A percentile compares a stretch with the other conserved stretches of the same genome.
phyloP scores from a whole-genome alignment of 805 yeast genomes.

The Sugiyamaella qingdaonensis region DNA sequence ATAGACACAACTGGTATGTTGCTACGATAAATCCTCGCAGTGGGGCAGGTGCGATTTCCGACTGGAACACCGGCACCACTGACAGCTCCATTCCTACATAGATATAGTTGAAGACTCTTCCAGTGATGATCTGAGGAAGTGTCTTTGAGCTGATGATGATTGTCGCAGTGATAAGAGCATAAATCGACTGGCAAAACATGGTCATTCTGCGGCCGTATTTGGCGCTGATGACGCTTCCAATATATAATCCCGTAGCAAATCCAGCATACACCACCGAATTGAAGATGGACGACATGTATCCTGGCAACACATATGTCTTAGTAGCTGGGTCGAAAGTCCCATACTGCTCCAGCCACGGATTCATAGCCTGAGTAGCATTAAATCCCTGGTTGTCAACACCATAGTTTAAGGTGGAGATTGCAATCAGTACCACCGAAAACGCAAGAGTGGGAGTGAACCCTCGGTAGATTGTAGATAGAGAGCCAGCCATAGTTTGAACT shows the following conservation, averaged over 20 bases:
- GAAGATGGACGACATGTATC: conserved; percentile 2
- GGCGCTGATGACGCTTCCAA: background rate
- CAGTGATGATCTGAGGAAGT: conserved; percentile 1
- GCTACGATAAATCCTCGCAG: conserved; percentile 75
- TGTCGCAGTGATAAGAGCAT: background rate
- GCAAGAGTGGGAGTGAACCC: conserved; percentile 1
- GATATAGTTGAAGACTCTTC: background rate
- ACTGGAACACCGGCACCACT: conserved; percentile 70
- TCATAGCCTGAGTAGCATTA: conserved; percentile 2
- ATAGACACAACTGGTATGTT: conserved; percentile 69
- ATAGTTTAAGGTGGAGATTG: background rate
- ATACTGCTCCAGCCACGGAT: background rate
- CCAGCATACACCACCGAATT: conserved; percentile 1
- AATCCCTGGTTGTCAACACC: conserved; percentile 1
- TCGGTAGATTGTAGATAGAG: background rate
- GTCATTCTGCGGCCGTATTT: conserved; percentile 1
- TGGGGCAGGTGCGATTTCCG: conserved; percentile 77
- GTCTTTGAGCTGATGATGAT: conserved; percentile 1
- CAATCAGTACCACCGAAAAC: background rate
- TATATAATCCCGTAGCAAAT: background rate
- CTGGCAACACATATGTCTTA: background rate
- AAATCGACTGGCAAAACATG: conserved; percentile 2
- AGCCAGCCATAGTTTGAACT: background rate
- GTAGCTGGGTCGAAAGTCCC: background rate
- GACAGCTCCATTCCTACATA: conserved; percentile 2